Base-by-base conservation (phyloP, 2,329 filamentous ascomycete genomes). In the Ophiostoma sp. region DNA sequence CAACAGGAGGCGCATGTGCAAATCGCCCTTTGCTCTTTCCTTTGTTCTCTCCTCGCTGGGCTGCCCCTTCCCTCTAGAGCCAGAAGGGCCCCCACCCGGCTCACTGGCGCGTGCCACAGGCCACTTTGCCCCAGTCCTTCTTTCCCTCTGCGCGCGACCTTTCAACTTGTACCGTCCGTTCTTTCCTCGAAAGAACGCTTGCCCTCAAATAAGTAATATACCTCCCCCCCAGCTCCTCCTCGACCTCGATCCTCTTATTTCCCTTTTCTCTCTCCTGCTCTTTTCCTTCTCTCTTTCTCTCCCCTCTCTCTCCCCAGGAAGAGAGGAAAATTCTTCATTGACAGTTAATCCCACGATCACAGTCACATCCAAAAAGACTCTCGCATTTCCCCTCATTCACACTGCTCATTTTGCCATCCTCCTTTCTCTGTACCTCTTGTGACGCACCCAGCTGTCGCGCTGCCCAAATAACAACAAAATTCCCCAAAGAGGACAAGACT, bases 181-280 rank as follows among this genome's bases (percentile, higher is more conserved):
- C 65, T 69, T 71, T 67, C 68, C 71, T 71, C 65, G 69, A 69
- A 70, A 72, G 68, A 67, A 66, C 69, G 69, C 68, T 71, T 72
- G 70, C 70, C 70, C 69, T 69, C 69, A 70, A 72, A 71, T 71
- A 72, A 70, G 70, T 72, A 71, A 71, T 69, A 67, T 67, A 70
- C 69, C 68, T 70, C 66, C 69, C 68, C 71, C 69, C 68, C 67
- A 44, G 63, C 65, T 27, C 41, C 67, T 44, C 67, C 60, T 40
- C 64, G 40, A 60, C 52, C 27, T 55, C 63, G 67, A 55, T 55
- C 65, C 45, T 38, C 47, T 68, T 65, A 45, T 44, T 44, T 27
- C 66, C 49, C 45, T 44, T 63, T 63, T 67, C 38, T 55, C 55
- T 64, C 63, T 64, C 16, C 18, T 64, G 55, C 64, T 38, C 36